Evolutionary conservation across 805 yeast species (phyloP), one percentile per base, ranked within the genome.

Genomic region (Komagataella kurtzmanii): DNA sequence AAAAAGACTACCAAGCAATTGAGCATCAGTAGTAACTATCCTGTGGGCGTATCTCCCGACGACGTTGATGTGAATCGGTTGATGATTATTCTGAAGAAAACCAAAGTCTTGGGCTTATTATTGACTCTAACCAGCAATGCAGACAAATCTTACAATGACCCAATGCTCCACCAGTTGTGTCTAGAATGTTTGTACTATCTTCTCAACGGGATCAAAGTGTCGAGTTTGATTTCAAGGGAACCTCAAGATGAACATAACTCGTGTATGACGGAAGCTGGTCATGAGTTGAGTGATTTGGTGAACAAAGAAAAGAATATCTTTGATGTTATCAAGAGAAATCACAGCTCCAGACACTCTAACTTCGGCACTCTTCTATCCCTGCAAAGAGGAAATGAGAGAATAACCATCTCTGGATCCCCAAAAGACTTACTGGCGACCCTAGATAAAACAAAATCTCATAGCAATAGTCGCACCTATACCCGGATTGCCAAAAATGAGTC

Each of bases 341-440:
- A 54, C 24, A 55, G 44, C 23, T 74, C 88, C 1, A 75, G 99
- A 48, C 99, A 91, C 62, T 90, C 93, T 2, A 74, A 96, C 50
- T 91, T 91, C 69, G 99, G 99, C 0, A 82, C 97, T 0, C 69
- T 90, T 55, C 65, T 89, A 8, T 82, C 95, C 1, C 72, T 91
- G 30, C 80, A 83, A 54, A 77, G 83, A 17, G 73, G 75, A 21
- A 81, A 81, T 51, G 71, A 80, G 3, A 70, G 85, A 24, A 65
- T 85, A 17, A 77, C 87, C 5, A 75, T 88, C 1, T 75, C 93
- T 2, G 93, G 95, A 2, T 90, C 40, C 8, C 40, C 40, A 3
- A 30, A 30, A 30, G 40, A 30, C n/a, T 30, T 30, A 30, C 2
- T 30, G 40, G 40, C 14, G 5, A 30, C 40, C 14, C 40, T 30